Evolutionary conservation across 176 grass and related monocot species (phyloP), one percentile per base, ranked within the genome.

Genomic region (Raddia distichophylla): DNA sequence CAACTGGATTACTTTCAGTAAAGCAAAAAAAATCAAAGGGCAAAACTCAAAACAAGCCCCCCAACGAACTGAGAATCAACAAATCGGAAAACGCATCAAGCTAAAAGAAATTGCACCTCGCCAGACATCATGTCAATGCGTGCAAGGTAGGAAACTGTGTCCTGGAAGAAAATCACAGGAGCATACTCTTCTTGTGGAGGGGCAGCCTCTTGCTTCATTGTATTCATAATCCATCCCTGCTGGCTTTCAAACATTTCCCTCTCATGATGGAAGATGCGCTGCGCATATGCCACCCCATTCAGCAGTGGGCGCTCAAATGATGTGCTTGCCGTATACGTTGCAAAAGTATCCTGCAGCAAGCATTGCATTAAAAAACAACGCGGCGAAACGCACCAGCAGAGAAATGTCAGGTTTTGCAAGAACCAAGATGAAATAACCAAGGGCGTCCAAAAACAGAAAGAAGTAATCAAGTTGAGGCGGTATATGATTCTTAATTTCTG

Each of bases 41-140:
- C 37, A 40, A 40, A 40, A 40, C 37, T 40, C 50, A 35, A 45
- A 35, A 47, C 5, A 4, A 44, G 37, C 33, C 40, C 61, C 32
- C 17, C 9, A 50, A 60, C 44, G 6, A 84, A 73, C 16, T 19
- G 60, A 32, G 53, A 40, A 74, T 60, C 22, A 43, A 64, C 53
- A 17, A 47, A 71, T 15, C 73, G 18, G 54, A 44, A 50, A 81
- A 52, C 3, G 5, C 45, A 63, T 53, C 53, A 52, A 44, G 34
- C 77, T 58, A 76, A 10, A 81, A 67, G 40, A 82, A 61, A 70
- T 15, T 8, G 0, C 32, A 94, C 95, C 90, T 95, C 90, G 48
- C 92, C 95, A 54, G 92, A 98, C 92, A 98, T 98, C 92, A 98
- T 98, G 75, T 98, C 95, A 15, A 98, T 80, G 64, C 81, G 90